phyloP scores from a whole-genome alignment of 163 green algal species.

The Chlamydomonas reinhardtii region DNA sequence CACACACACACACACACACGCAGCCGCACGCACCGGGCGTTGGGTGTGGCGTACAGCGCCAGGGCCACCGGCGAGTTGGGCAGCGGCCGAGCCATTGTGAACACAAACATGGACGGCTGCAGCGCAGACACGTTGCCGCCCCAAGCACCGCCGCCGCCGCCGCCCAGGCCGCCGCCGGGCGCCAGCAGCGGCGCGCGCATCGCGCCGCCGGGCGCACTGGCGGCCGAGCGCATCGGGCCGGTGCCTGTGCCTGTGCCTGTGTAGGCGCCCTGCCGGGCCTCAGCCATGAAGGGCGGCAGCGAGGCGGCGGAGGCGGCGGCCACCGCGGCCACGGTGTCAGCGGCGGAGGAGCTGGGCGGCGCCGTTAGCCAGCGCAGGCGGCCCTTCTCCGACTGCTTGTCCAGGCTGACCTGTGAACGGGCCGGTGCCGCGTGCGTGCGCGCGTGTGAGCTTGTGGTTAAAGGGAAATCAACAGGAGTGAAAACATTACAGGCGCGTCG shows the following conservation, averaged over 20 bases:
- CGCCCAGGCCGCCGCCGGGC: background rate
- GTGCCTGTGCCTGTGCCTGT: too few species aligned
- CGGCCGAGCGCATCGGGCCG: too few species aligned
- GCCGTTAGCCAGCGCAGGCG: conserved; percentile 37
- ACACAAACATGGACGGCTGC: conserved; percentile 20
- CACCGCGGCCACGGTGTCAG: background rate
- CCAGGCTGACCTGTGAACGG: conserved; percentile 14
- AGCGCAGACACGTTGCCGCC: background rate
- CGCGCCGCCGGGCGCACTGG: too few species aligned
- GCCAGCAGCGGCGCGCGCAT: background rate
- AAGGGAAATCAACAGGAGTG: too few species aligned
- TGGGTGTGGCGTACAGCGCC: conserved; percentile 29
- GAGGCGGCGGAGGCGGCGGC: background rate
- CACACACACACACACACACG: too few species aligned
- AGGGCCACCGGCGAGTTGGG: conserved; percentile 5
- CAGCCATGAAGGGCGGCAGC: background rate
- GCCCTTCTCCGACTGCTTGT: conserved; percentile 46
- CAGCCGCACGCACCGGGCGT: background rate
- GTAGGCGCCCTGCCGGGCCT: background rate
- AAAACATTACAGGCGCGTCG: too few species aligned
- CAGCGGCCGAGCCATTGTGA: conserved; percentile 22
- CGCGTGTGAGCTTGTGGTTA: too few species aligned
- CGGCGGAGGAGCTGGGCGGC: background rate
- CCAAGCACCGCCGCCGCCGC: background rate
- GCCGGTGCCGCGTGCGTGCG: background rate